Conservation (phyloP, 2,329 filamentous ascomycete genomes). For the Stagonosporopsis rhizophila region DNA sequence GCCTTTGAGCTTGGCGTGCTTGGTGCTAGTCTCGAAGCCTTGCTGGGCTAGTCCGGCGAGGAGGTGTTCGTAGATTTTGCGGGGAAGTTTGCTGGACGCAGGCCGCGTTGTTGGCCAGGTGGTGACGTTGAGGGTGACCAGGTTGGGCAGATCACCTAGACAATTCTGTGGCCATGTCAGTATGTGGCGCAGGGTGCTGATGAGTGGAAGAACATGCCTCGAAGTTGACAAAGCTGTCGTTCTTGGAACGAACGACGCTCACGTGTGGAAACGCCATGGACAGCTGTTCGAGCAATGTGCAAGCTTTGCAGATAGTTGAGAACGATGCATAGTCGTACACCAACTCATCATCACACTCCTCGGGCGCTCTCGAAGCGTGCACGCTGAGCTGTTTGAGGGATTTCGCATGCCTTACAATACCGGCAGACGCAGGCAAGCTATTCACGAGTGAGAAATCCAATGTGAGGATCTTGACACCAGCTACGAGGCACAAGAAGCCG, state of each 20-base stretch:
- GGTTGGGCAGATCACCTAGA: conserved; percentile 47
- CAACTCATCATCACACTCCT: conserved; percentile 52
- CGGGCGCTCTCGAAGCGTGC: conserved; percentile 48
- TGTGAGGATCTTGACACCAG: conserved; percentile 53
- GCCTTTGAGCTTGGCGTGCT: conserved; percentile 35
- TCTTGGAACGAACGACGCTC: conserved; percentile 52
- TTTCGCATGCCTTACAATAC: conserved; percentile 55
- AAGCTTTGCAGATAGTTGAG: conserved; percentile 55
- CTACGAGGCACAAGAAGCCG: conserved; percentile 56
- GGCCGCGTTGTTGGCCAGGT: conserved; percentile 57
- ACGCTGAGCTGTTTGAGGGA: conserved; percentile 55
- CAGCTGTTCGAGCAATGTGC: conserved; percentile 53
- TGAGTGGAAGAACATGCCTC: conserved; percentile 38
- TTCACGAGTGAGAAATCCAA: conserved; percentile 54
- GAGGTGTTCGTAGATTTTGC: conserved; percentile 55
- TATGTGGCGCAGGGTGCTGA: neutral
- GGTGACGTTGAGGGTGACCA: conserved; percentile 57
- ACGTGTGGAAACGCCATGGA: conserved; percentile 57
- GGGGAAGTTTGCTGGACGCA: conserved; percentile 50
- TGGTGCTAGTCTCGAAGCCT: conserved; percentile 43
- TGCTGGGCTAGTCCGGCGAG: conserved; percentile 52
- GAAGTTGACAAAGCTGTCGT: conserved; percentile 53
- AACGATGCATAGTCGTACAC: conserved; percentile 55
- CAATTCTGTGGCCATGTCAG: conserved; percentile 38
- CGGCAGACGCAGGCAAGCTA: conserved; percentile 51